These are phyloP conservation scores for Pseudogymnoascus sp. DNA, from an alignment of 2,329 filamentous ascomycete species.

Conservation along the genomic window DNA sequence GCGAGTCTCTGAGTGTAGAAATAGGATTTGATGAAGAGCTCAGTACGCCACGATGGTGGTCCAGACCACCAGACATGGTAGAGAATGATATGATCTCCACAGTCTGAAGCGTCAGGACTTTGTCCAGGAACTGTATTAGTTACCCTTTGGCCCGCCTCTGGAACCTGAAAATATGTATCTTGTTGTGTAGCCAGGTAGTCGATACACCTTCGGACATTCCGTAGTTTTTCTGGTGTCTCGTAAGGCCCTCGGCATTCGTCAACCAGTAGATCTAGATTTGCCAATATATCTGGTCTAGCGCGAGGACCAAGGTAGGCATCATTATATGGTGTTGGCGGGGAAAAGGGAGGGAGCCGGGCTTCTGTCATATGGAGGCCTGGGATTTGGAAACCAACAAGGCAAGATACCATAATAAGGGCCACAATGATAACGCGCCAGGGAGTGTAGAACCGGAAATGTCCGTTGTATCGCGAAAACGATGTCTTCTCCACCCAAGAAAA, in stretches of 20 bases:
- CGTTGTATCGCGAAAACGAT: not conserved
- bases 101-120: not conserved
- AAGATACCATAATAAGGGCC: not conserved
- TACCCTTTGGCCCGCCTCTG: not conserved
- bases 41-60: not conserved
- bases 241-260: not conserved
- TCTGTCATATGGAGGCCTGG: not conserved
- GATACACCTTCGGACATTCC: not conserved
- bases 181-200: conserved; percentile 1
- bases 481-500: not conserved
- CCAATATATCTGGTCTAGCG: not conserved
- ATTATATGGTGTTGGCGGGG: not conserved
- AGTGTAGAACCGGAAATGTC: not conserved
- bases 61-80: conserved; percentile 5
- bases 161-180: not conserved
- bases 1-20: not conserved
- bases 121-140: not conserved
- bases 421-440: not conserved
- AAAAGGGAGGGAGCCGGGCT: not conserved
- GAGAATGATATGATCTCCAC: not conserved
- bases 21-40: conserved; percentile 1
- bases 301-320: not conserved
- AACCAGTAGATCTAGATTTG: not conserved
- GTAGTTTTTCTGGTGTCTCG: not conserved
- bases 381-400: not conserved